A percentile compares a stretch with the other conserved stretches of the same genome.
These are phyloP conservation scores for Volutella citrinella DNA, from an alignment of 2,329 filamentous ascomycete species.

Conservation along the genomic window DNA sequence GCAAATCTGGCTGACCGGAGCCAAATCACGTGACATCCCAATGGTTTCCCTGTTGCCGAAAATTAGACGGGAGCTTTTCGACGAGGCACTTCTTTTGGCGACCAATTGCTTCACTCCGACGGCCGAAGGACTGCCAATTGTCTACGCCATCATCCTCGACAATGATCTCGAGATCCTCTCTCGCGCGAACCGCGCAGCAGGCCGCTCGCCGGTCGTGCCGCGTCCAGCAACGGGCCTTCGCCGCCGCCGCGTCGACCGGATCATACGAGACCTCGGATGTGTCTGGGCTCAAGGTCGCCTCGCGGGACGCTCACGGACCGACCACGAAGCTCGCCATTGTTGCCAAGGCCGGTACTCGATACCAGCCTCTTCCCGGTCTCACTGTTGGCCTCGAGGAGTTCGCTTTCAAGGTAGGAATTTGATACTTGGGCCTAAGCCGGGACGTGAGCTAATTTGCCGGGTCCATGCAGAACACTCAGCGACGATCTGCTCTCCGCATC, in stretches of 20 bases:
- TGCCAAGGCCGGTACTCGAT: constrained; percentile 90
- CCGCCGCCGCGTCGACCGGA: constrained; percentile 65
- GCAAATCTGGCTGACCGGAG: constrained; percentile 27
- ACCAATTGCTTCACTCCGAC: constrained; percentile 39
- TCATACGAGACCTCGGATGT: constrained; percentile 85
- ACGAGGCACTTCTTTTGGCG: constrained; percentile 42
- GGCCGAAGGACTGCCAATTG: constrained; percentile 48
- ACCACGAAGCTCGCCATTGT: constrained; percentile 90
- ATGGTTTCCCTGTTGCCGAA: constrained; percentile 33
- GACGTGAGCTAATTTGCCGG: constrained; percentile 45
- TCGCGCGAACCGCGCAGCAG: constrained; percentile 57
- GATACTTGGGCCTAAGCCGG: constrained; percentile 8
- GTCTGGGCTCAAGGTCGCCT: constrained; percentile 87
- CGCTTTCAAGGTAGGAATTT: constrained; percentile 79
- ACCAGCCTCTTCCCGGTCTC: constrained; percentile 84
- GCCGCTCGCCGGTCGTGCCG: constrained; percentile 56
- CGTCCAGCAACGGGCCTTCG: constrained; percentile 54
- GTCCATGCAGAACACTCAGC: constrained; percentile 69
- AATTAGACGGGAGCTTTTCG: constrained; percentile 43
- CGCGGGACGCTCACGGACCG: constrained; percentile 82
- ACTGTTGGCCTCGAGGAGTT: constrained; percentile 90
- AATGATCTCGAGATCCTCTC: constrained; percentile 62
- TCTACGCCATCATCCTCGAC: constrained; percentile 54
- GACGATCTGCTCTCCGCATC: constrained; percentile 88
- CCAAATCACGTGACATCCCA: constrained; percentile 33